Percentiles rank a stretch among this genome's conserved stretches.
Conservation (phyloP, 805 yeast species). For the Yamadazyma sp. region DNA sequence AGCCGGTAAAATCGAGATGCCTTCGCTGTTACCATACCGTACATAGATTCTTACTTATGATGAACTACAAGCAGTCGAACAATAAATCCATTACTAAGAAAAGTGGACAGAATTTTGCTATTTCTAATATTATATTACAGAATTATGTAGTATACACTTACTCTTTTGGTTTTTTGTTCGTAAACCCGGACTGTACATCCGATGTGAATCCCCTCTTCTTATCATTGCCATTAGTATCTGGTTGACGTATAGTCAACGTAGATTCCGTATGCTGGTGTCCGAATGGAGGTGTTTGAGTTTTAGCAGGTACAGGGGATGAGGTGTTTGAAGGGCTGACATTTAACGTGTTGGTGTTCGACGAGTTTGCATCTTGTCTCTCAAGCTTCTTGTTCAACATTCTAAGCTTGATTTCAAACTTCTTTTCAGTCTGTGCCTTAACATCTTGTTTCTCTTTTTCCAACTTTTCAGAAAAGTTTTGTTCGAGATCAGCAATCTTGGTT, state of each 20-base stretch:
- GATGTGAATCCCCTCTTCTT: slow-evolving; percentile 20
- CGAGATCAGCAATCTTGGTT: slow-evolving; percentile 20
- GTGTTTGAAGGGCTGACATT: slow-evolving; percentile 23
- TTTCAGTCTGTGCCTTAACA: slow-evolving; percentile 50
- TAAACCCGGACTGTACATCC: slow-evolving; percentile 2
- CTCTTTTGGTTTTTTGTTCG: slow-evolving; percentile 22
- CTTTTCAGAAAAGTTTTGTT: slow-evolving; percentile 21
- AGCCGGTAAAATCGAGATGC: too few species aligned
- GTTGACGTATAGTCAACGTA: slow-evolving; percentile 33
- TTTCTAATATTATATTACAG: not conserved
- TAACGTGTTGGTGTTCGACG: not conserved
- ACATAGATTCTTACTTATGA: too few species aligned
- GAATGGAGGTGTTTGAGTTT: not conserved
- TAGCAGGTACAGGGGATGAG: slow-evolving; percentile 1
- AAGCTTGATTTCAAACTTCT: slow-evolving; percentile 58
- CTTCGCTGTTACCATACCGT: too few species aligned
- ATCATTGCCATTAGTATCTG: slow-evolving; percentile 13
- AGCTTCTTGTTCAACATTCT: slow-evolving; percentile 54
- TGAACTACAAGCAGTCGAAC: too few species aligned
- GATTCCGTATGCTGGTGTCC: slow-evolving; percentile 19
- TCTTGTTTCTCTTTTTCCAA: slow-evolving; percentile 33
- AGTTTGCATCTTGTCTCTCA: slow-evolving; percentile 43
- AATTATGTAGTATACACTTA: slow-evolving; percentile 2
- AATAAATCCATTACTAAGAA: too few species aligned
- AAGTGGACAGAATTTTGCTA: too few species aligned